Percentiles rank a stretch among this genome's conserved stretches.
phyloP scores from a whole-genome alignment of 257 asterid species.

The Rauvolfia tetraphylla region DNA sequence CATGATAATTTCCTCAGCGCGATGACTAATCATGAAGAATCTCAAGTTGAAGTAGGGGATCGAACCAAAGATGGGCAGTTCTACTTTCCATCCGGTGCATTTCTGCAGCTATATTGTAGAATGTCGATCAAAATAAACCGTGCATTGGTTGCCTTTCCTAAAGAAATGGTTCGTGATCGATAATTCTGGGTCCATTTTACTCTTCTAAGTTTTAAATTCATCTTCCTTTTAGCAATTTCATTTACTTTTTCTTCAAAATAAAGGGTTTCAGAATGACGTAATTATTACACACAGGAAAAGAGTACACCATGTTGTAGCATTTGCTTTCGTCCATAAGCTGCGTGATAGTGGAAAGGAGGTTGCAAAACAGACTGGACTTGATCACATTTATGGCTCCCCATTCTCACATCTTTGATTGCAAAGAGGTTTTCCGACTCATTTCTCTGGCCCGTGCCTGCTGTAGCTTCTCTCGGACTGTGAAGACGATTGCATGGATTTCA shows the following conservation, averaged over 20 bases:
- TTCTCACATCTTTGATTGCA: neutral
- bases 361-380: neutral
- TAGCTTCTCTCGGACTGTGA: conserved; percentile 32
- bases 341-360: neutral
- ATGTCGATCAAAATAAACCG: too few relatives aligned
- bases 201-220: neutral
- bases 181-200: neutral
- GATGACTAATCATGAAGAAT: conserved; percentile 48
- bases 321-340: neutral
- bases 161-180: too few relatives aligned
- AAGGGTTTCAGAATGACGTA: neutral
- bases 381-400: neutral
- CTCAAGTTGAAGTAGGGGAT: conserved; percentile 85
- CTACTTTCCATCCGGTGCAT: conserved; percentile 84
- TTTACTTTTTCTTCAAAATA: neutral
- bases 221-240: neutral
- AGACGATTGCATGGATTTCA: conserved; percentile 47
- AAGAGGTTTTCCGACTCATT: neutral
- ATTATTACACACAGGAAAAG: neutral
- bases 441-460: conserved; percentile 24
- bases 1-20: conserved; percentile 11
- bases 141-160: too few relatives aligned
- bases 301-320: neutral
- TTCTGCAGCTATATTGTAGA: conserved; percentile 75
- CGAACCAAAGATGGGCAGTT: conserved; percentile 88